Base-by-base conservation (phyloP, 2,329 filamentous ascomycete species). In the Trichoderma koningii region DNA sequence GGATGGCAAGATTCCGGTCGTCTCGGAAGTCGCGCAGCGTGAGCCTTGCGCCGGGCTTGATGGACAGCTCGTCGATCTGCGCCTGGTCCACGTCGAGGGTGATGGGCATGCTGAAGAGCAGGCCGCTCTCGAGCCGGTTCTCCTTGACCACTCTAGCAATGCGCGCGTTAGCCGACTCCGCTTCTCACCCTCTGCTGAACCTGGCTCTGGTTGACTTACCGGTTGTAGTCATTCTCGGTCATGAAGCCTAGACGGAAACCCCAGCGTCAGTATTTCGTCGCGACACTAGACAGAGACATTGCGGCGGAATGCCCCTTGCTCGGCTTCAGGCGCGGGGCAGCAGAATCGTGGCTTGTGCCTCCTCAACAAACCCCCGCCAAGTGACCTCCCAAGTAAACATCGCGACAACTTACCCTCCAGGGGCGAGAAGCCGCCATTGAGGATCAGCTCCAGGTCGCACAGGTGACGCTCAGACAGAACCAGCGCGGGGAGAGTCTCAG, bases 401-500 rank as follows among this genome's bases (percentile, higher is more conserved):
- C 26, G 15, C 52, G 52, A 19, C 45, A 38, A 56, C 50, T 84
- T 74, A 96, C 93, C 95, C 87, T 99, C 94, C 47, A 99, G 87
- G 66, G 95, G 95, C 70, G 93, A 97, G 83, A 99, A 99, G 70
- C 95, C 95, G 77, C 95, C 95, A 79, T 93, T 98, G 79, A 99
- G 88, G 75, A 99, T 93, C 80, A 99, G 82, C 81, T 99, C 95
- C 71, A 99, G 85, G 85, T 99, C 95, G 81, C 95, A 99, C 56
- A 99, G 88, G 81, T 99, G 95, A 74, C 95, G 89, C 85, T 99
- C 95, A 59, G 87, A 90, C 71, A 99, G 88, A 66, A 90, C 82
- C 71, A 99, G 84, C 44, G 94, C 91, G 44, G 93, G 92, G 52
- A 98, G 88, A 38, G 76, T 89, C 83, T 97, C 93, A 48, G 94